Base-by-base conservation (phyloP, 2,329 filamentous ascomycete genomes). In the Claviceps digitariae region DNA sequence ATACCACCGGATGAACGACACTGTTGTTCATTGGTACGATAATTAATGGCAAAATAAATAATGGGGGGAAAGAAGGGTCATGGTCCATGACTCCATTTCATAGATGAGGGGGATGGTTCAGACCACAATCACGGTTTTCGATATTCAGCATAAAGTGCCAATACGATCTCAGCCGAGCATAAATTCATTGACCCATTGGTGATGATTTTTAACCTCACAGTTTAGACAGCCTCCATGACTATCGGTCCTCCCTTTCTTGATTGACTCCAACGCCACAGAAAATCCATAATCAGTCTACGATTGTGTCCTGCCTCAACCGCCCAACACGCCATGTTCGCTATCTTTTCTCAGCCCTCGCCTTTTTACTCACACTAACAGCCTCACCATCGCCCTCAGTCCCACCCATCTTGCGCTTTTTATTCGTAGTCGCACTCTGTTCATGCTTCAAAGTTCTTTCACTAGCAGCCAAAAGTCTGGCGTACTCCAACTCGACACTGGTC, bases 401-500 rank as follows among this genome's bases (percentile, higher is more conserved):
- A 2, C 63, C 63, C 23, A 70, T 56, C 62, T 75, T 79, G 48
- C 77, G 69, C 68, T 80, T 81, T 5, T 68, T 67, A 36, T 67
- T 71, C 5, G 61, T 43, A 41, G 50, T n/a, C 41, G 44, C 15
- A 40, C 40, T 49, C 45, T 54, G 56, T 20, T 43, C 52, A 51
- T 69, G 61, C 51, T 66, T 62, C 25, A 62, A 54, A 36, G 62
- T 64, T n/a, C 68, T 66, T 51, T 79, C 74, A 40, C 67, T 66
- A 50, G 70, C 68, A 17, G 68, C 67, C 40, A 91, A 67, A 43
- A 89, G 70, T 52, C 81, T 75, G n/a, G 78, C 78, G 66, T 90
- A 91, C 59, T 89, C 86, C 50, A 82, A 76, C 61, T 86, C 79
- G 17, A 91, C 84, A 48, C 77, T 78, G 17, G 75, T 72, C 23